Percentiles rank a stretch among this genome's conserved stretches.
phyloP scores from a whole-genome alignment of 2,329 filamentous ascomycete species.

The Neopestalotiopsis sp. region DNA sequence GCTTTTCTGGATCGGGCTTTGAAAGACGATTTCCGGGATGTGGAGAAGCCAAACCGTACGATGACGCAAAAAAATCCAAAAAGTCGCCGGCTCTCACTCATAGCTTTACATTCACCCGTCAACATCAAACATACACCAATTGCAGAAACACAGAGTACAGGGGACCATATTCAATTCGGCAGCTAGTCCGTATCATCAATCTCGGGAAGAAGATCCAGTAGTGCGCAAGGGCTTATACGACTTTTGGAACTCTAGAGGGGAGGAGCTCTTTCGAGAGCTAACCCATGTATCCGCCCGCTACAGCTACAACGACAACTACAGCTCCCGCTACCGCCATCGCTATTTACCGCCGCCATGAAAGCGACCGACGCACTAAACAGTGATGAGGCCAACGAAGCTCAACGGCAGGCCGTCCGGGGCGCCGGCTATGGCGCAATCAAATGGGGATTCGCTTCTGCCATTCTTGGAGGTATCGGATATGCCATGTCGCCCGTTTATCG shows the following conservation, averaged over 20 bases:
- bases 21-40: conserved; percentile 3
- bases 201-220: no score
- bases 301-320: no score
- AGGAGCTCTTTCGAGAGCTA: not conserved
- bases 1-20: not conserved
- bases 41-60: conserved; percentile 12
- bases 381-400: conserved; percentile 71
- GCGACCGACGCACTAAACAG: conserved; percentile 63
- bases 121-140: not conserved
- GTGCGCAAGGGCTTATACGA: no score
- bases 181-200: no score
- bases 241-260: no score
- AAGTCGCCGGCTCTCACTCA: not conserved
- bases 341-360: conserved; percentile 27
- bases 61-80: conserved; percentile 16
- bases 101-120: not conserved
- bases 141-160: not conserved
- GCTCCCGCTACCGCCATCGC: no score
- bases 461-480: conserved; percentile 67
- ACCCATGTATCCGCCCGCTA: not conserved
- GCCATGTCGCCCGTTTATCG: conserved; percentile 73
- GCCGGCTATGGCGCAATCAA: conserved; percentile 70
- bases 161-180: not conserved
- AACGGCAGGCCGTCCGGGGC: conserved; percentile 73
- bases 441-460: conserved; percentile 71